Conservation (phyloP, 2,329 filamentous ascomycete species). For the Incumbomyces lentus region DNA sequence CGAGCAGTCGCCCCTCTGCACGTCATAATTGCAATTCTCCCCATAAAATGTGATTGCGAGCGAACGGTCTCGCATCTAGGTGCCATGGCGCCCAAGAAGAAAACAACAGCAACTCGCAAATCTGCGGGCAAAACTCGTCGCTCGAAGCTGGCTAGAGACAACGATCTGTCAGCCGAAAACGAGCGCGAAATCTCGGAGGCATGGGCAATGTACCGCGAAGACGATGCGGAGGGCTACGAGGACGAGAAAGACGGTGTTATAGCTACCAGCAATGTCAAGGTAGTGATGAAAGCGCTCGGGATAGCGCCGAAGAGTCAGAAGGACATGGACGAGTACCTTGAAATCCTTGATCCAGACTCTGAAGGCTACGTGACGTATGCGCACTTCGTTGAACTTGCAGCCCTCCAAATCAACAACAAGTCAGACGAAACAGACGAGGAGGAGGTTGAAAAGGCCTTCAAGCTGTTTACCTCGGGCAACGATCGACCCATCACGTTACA, state of each 20-base stretch:
- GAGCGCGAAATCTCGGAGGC: constrained; percentile 87
- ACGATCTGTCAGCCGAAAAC: constrained; percentile 73
- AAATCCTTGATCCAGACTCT: constrained; percentile 70
- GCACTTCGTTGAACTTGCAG: constrained; percentile 77
- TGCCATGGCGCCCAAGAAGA: constrained; percentile 5
- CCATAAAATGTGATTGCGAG: too few relatives aligned
- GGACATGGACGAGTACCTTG: constrained; percentile 67
- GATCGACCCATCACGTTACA: constrained; percentile 62
- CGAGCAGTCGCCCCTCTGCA: too few relatives aligned
- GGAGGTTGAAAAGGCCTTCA: constrained; percentile 74
- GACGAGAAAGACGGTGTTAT: constrained; percentile 65
- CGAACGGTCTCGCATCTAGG: too few relatives aligned
- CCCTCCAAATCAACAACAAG: constrained; percentile 63
- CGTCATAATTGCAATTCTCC: too few relatives aligned
- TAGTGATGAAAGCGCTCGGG: constrained; percentile 70
- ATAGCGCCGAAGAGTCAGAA: constrained; percentile 50
- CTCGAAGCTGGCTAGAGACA: constrained; percentile 85
- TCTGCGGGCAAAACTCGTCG: constrained; percentile 43
- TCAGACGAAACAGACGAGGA: constrained; percentile 40
- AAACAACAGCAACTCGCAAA: constrained; percentile 5
- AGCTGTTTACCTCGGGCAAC: constrained; percentile 50
- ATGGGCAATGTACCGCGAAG: constrained; percentile 63
- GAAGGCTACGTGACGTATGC: constrained; percentile 69
- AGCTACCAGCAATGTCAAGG: constrained; percentile 56
- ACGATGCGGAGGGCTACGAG: constrained; percentile 47